These are phyloP conservation scores for Colletotrichum liriopes DNA, from an alignment of 2,329 filamentous ascomycete species.

Conservation along the genomic window DNA sequence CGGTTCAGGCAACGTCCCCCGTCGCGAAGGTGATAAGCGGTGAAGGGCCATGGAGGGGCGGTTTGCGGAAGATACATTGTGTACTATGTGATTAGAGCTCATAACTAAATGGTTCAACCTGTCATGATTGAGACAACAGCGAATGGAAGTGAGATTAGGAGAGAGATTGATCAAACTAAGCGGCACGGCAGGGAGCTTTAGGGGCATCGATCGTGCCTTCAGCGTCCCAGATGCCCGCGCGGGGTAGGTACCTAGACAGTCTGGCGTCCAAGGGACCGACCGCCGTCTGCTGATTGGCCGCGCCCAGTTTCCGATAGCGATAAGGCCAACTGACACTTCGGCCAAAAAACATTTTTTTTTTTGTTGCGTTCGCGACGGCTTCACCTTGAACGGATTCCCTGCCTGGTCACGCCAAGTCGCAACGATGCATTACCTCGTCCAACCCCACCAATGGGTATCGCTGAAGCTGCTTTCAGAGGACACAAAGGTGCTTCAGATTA, in stretches of 20 bases:
- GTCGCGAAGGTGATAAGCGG: slow-evolving; percentile 30
- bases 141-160: not conserved
- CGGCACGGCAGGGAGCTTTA: not conserved
- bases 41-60: not conserved
- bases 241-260: slow-evolving; percentile 28
- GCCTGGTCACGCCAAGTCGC: slow-evolving; percentile 5
- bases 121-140: not conserved
- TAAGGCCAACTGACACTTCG: slow-evolving; percentile 26
- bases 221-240: slow-evolving; percentile 40
- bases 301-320: slow-evolving; percentile 28
- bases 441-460: slow-evolving; percentile 74
- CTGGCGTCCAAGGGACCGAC: not conserved
- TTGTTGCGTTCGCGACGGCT: slow-evolving; percentile 13
- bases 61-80: not conserved
- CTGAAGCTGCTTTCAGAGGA: slow-evolving; percentile 73
- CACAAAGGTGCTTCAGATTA: slow-evolving; percentile 70
- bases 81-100: not conserved
- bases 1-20: slow-evolving; percentile 29
- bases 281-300: slow-evolving; percentile 22
- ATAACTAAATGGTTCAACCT: not conserved
- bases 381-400: slow-evolving; percentile 6
- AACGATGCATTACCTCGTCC: slow-evolving; percentile 61
- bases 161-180: not conserved
- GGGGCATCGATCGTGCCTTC: not conserved
- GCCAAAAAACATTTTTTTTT: slow-evolving; percentile 23